Base-by-base conservation (phyloP, 768 basidiomycete species). In the Butyriboletus loyo region DNA sequence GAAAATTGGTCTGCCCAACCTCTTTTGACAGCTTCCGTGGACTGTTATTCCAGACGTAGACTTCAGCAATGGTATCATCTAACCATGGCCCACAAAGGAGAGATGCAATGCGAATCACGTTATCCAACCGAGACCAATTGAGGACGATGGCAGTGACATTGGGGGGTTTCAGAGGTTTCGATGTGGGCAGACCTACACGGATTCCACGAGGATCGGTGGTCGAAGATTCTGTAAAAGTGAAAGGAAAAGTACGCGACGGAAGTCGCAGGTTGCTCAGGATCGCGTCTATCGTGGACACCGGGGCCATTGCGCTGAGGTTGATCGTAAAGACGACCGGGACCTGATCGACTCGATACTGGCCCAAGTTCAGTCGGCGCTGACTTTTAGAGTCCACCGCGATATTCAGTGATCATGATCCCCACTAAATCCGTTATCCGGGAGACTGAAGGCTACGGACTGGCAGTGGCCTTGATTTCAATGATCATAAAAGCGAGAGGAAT, bases 71-170 rank as follows among this genome's bases (percentile, higher is more conserved):
- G 9, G 76, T 73, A 48, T 73, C 70, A 14, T 77, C 66, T 30
- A 84, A 65, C 56, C 68, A 71, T 9, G 74, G 58, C 4, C 65
- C 67, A 60, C 85, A 87, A 14, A 87, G 71, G 22, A 74, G 61
- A 22, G 77, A 75, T 17, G 74, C 73, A 46, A 88, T 83, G 45
- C 74, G 73, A 36, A 77, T 61, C 37, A 88, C 81, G 55, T 88
- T 89, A 0, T 75, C 69, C 22, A 85, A 74, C 17, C 84, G 77
- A 44, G 80, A 82, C 86, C 85, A 87, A 65, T 87, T 87, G 38
- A 87, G 71, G 35, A 88, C 61, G 36, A 87, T 70, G 7, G 78
- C 80, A 7, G 82, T 83, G 13, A 78, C 78, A 54, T 81, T 73
- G 56, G 74, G 72, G 52, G n/a, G 46, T 11, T 47, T 40, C 25